Conservation (phyloP, 2,329 filamentous ascomycete species). For the Paraphoma chrysanthemicola region DNA sequence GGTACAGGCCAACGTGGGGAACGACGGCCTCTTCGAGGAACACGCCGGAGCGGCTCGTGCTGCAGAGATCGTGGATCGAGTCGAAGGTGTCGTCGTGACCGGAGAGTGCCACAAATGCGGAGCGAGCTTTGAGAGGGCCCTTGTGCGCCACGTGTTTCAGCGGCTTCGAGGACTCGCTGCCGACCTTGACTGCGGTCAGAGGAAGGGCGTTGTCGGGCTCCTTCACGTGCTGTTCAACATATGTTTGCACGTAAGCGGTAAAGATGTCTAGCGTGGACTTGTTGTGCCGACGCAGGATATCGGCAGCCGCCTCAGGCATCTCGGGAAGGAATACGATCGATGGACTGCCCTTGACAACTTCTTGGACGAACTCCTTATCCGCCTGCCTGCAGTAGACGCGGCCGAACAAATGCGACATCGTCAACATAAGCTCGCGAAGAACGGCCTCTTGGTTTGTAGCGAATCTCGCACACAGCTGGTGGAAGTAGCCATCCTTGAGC, state of each 20-base stretch:
- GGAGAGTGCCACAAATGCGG: constrained; percentile 75
- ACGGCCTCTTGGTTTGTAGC: constrained; percentile 57
- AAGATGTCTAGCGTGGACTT: constrained; percentile 70
- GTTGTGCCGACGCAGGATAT: constrained; percentile 69
- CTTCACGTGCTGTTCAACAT: constrained; percentile 68
- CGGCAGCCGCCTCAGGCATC: constrained; percentile 64
- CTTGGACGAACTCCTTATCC: constrained; percentile 56
- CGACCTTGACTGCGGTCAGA: constrained; percentile 61
- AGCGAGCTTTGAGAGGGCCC: constrained; percentile 61
- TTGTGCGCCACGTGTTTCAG: constrained; percentile 26
- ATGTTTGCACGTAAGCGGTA: constrained; percentile 72
- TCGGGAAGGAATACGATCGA: constrained; percentile 71
- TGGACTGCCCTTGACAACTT: constrained; percentile 62
- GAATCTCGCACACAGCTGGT: constrained; percentile 66
- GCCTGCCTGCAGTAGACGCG: constrained; percentile 61
- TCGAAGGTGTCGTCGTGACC: constrained; percentile 70
- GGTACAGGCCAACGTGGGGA: constrained; percentile 69
- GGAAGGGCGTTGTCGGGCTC: constrained; percentile 65
- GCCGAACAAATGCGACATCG: constrained; percentile 74
- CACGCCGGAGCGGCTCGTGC: constrained; percentile 69
- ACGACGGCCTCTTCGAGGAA: constrained; percentile 79
- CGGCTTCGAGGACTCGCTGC: constrained; percentile 38
- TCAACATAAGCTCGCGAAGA: constrained; percentile 68
- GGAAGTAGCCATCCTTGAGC: constrained; percentile 74
- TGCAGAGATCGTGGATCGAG: constrained; percentile 72